Percentiles rank a stretch among this genome's conserved stretches.
Conservation (phyloP, 306 rosid genomes). For the Glycine latifolia region DNA sequence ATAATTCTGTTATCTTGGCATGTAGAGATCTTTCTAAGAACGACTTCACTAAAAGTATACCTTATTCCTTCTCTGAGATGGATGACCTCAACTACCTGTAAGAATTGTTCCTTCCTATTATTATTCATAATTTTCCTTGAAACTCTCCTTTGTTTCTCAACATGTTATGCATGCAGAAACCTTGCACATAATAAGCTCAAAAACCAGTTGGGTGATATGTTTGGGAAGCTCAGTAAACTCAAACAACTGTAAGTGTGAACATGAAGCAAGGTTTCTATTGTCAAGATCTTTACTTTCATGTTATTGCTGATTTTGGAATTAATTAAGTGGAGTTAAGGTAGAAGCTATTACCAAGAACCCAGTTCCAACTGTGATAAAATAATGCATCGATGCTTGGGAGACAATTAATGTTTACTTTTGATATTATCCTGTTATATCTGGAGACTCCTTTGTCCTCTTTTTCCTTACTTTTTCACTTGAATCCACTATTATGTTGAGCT, state of each 20-base stretch:
- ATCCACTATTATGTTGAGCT: not conserved
- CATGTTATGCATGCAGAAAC: slow-evolving; percentile 61
- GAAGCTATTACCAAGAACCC: slow-evolving; percentile 11
- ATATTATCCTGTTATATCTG: not conserved
- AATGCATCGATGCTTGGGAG: slow-evolving; percentile 3
- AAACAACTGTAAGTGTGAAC: slow-evolving; percentile 68
- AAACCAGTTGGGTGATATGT: slow-evolving; percentile 79
- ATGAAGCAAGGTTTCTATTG: not conserved
- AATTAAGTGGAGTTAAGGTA: slow-evolving; percentile 14
- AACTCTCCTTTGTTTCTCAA: slow-evolving; percentile 36
- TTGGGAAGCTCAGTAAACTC: slow-evolving; percentile 71
- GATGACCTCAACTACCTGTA: slow-evolving; percentile 65
- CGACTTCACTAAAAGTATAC: slow-evolving; percentile 68
- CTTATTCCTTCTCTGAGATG: slow-evolving; percentile 84
- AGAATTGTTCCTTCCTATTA: slow-evolving; percentile 43
- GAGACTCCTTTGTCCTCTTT: not conserved
- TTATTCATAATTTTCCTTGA: not conserved
- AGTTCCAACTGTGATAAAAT: slow-evolving; percentile 8
- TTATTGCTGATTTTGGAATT: slow-evolving; percentile 36
- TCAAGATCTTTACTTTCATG: slow-evolving; percentile 16
- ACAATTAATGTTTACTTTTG: not conserved
- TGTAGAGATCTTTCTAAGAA: slow-evolving; percentile 86
- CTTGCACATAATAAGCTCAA: slow-evolving; percentile 77
- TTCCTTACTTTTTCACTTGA: not conserved
- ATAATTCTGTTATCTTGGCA: slow-evolving; percentile 34